These are phyloP conservation scores for Mediolabrus comicus DNA, from an alignment of 108 stramenopile species.

Conservation along the genomic window DNA sequence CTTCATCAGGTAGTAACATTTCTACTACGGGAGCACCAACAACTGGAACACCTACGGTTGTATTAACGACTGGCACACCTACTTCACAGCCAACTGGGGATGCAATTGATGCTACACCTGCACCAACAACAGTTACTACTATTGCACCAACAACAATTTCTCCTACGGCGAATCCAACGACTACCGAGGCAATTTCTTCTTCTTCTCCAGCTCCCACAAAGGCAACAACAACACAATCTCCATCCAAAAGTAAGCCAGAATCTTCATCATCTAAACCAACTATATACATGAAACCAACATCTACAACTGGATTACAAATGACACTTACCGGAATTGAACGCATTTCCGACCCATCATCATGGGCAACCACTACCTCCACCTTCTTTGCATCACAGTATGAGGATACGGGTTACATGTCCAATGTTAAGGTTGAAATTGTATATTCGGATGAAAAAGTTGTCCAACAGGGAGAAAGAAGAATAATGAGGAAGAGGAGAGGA, in stretches of 20 bases:
- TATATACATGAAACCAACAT: not conserved
- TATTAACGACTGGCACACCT: not conserved
- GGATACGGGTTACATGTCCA: not conserved
- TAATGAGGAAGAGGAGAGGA: not conserved
- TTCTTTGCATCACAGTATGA: not conserved
- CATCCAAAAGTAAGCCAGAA: not conserved
- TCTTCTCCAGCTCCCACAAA: not conserved
- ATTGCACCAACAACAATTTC: not conserved
- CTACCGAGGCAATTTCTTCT: not conserved
- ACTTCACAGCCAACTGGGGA: not conserved
- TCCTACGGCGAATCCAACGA: not conserved
- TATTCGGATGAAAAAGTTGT: not conserved
- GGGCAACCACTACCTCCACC: not conserved
- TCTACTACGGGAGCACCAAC: too few species aligned
- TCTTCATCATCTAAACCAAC: too few species aligned
- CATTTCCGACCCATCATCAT: not conserved
- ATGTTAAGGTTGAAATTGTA: not conserved
- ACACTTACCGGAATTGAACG: not conserved
- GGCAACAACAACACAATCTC: not conserved
- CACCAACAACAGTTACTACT: not conserved
- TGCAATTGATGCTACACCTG: not conserved
- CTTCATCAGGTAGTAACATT: too few species aligned
- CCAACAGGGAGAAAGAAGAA: not conserved
- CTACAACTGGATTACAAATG: not conserved
- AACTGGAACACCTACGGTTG: not conserved